Base-by-base conservation (phyloP, 805 yeast species). In the Suhomyces vadensis region DNA sequence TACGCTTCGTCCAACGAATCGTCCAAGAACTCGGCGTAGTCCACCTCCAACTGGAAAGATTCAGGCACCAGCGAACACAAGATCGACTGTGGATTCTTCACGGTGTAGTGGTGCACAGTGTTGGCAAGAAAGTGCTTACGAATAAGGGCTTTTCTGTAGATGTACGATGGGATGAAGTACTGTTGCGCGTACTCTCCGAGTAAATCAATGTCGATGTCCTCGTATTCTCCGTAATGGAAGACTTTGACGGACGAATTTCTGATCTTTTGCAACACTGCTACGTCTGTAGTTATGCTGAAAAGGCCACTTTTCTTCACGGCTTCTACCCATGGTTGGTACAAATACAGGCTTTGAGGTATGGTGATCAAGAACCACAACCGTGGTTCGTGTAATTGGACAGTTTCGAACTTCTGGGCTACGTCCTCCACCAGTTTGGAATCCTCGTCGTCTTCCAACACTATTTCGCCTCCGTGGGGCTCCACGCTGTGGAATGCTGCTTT, bases 21-120 rank as follows among this genome's bases (percentile, higher is more conserved):
- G 55, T 94, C 98, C 40, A 94, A 69, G 55, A 94, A 94, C 62
- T 94, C 99, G 1, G 98, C 97, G 64, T 88, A 94, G 56, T 92
- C 98, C 17, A 94, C 79, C 58, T 94, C 98, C 24, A 94, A 69
- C 43, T 83, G 83, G 64, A 73, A 89, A 3, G 91, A 76, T 42
- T 81, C 87, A 0, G 97, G 92, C 48, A 81, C 82, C 2, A 94
- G 81, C 1, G 50, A 55, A 2, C 61, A 67, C 43, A 94, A 69
- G 1, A 81, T 67, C 1, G 91, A 81, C 0, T 67, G 63, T 1
- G 96, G 95, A 56, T 90, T 65, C 59, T 94, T 94, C 6, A 84
- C 87, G 3, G 69, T 67, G 54, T 78, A 91, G 46, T 81, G 78
- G 40, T 80, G 84, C n/a, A 94, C 76, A 0, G 96, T 87, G 56